These are phyloP conservation scores for Saccharomycopsis hybrid DNA, from an alignment of 1,139 yeast genomes.

Conservation along the genomic window DNA sequence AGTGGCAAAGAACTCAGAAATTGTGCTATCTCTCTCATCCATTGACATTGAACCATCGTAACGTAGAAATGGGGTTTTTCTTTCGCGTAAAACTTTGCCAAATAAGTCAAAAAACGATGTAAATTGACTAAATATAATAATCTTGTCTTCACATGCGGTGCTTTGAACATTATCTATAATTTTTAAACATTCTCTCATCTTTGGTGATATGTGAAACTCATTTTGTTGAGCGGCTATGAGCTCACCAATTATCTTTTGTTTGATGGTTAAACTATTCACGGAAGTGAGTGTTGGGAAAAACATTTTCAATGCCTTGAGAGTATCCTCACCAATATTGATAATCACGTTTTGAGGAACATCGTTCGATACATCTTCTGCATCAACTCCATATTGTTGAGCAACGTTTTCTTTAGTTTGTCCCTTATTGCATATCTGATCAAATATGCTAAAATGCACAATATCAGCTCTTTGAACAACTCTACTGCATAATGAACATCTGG, in stretches of 20 bases:
- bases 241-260: slow-evolving; percentile 22
- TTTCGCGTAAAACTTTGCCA: slow-evolving; percentile 45
- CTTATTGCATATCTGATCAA: slow-evolving; percentile 38
- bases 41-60: slow-evolving; percentile 82
- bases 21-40: slow-evolving; percentile 52
- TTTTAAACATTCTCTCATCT: slow-evolving; percentile 44
- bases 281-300: slow-evolving; percentile 7
- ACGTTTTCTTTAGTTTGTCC: slow-evolving; percentile 20
- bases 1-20: slow-evolving; percentile 58
- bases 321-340: not conserved
- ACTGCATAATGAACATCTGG: slow-evolving; percentile 51
- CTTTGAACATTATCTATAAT: slow-evolving; percentile 38
- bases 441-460: slow-evolving; percentile 45
- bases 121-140: slow-evolving; percentile 81
- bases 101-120: slow-evolving; percentile 70
- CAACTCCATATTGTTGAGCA: not conserved
- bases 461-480: slow-evolving; percentile 35
- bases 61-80: slow-evolving; percentile 46
- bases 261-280: not conserved
- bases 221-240: slow-evolving; percentile 31
- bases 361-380: not conserved
- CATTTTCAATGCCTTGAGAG: not conserved
- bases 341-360: not conserved
- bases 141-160: slow-evolving; percentile 47
- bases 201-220: slow-evolving; percentile 43